phyloP scores from a whole-genome alignment of 116 monocot species.

The Thalassia testudinum region DNA sequence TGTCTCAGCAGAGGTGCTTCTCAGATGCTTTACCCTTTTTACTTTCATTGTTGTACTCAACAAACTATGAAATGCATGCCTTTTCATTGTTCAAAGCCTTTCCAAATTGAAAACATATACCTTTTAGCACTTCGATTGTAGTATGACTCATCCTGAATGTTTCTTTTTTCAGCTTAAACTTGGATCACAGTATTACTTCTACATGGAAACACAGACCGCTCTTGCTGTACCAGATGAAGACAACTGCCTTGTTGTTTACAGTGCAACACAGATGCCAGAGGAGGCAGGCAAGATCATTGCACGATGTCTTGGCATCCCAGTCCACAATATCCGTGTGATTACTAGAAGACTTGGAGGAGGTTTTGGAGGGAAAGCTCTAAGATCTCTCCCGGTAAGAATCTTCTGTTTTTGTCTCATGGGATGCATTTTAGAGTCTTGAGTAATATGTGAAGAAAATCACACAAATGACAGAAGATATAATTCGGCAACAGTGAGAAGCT shows the following conservation, averaged over 20 bases:
- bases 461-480: too few species aligned
- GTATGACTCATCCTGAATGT: too few species aligned
- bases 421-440: too few species aligned
- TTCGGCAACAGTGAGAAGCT: too few species aligned
- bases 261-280: slow-evolving; percentile 51
- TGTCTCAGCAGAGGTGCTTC: slow-evolving; percentile 48
- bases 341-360: slow-evolving; percentile 91
- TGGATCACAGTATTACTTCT: slow-evolving; percentile 75
- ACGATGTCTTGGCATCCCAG: slow-evolving; percentile 64
- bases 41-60: too few species aligned
- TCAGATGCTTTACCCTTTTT: not conserved
- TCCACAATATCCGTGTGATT: slow-evolving; percentile 65
- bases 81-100: too few species aligned
- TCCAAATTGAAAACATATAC: too few species aligned
- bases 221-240: slow-evolving; percentile 89
- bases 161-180: slow-evolving; percentile 32
- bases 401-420: too few species aligned
- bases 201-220: slow-evolving; percentile 83
- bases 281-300: slow-evolving; percentile 28
- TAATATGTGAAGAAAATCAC: too few species aligned
- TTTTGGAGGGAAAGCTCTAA: slow-evolving; percentile 69
- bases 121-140: too few species aligned
- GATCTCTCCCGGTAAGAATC: slow-evolving; percentile 44
- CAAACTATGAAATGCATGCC: too few species aligned
- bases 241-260: slow-evolving; percentile 74